Conservation (phyloP, 768 basidiomycete species). For the Tremella mesenterica region DNA sequence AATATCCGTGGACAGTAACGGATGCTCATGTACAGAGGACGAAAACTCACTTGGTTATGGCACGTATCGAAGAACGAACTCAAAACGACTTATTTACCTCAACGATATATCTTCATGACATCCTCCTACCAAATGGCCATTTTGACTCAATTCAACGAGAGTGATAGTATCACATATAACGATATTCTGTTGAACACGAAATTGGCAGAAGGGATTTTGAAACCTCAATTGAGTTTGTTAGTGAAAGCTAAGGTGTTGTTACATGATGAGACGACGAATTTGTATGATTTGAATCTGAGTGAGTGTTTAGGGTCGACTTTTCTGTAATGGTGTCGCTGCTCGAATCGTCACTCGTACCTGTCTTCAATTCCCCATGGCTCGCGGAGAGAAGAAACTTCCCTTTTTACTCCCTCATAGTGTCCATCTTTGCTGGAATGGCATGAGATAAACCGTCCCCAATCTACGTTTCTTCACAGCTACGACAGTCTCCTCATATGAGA, state of each 20-base stretch:
- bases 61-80: conserved; percentile 96
- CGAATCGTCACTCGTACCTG: no score
- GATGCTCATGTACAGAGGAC: conserved; percentile 51
- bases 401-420: no score
- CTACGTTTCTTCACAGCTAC: no score
- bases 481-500: not conserved
- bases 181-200: conserved; percentile 72
- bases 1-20: not conserved
- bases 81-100: conserved; percentile 80
- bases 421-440: no score
- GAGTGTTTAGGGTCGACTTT: conserved; percentile 32
- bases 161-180: conserved; percentile 72
- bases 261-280: conserved; percentile 68
- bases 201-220: conserved; percentile 51
- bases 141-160: conserved; percentile 84
- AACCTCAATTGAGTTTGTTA: conserved; percentile 55
- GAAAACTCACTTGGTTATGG: conserved; percentile 97
- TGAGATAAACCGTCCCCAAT: no score
- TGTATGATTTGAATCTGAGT: conserved; percentile 86
- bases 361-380: no score
- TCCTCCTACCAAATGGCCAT: conserved; percentile 92
- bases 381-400: no score
- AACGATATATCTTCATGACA: conserved; percentile 93
- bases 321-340: not conserved
- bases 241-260: conserved; percentile 83